Evolutionary conservation across 768 basidiomycete genomes (phyloP).

Genomic region (Mycena filopes): DNA sequence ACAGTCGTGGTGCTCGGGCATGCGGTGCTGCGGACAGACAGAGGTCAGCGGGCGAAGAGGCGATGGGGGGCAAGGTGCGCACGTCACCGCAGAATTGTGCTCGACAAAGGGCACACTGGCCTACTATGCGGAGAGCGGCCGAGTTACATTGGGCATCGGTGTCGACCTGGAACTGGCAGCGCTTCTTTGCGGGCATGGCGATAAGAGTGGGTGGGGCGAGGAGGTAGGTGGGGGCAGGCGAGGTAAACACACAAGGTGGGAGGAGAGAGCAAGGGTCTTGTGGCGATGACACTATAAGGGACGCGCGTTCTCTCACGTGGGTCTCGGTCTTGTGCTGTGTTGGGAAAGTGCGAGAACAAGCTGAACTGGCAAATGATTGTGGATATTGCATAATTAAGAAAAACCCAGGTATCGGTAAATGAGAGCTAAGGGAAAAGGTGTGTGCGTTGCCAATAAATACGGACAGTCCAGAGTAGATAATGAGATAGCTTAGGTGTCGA

Average conservation of each 20-base stretch:
- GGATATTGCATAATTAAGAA: conserved; percentile 4
- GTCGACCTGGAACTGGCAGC: conserved; percentile 75
- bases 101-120: conserved; percentile 85
- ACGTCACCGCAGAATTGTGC: conserved; percentile 82
- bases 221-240: background rate
- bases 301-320: conserved; percentile 2
- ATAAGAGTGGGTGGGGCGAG: background rate
- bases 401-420: conserved; percentile 17
- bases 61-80: conserved; percentile 44
- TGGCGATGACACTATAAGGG: too few species aligned
- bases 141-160: conserved; percentile 73
- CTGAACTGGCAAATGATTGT: background rate
- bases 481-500: background rate
- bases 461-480: conserved; percentile 20
- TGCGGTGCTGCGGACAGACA: conserved; percentile 74
- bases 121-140: conserved; percentile 85
- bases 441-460: conserved; percentile 23
- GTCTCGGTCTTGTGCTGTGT: too few species aligned
- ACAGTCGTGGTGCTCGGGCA: conserved; percentile 91
- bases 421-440: background rate
- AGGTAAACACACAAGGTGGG: conserved; percentile 7
- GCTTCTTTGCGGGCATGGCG: conserved; percentile 87
- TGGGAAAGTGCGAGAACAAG: too few species aligned
- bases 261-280: background rate
- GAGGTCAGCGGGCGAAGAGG: conserved; percentile 7